Percentiles rank a stretch among this genome's conserved stretches.
Evolutionary conservation across 73 alveolate species (phyloP).

Genomic region (Tetrahymena thermophila): DNA sequence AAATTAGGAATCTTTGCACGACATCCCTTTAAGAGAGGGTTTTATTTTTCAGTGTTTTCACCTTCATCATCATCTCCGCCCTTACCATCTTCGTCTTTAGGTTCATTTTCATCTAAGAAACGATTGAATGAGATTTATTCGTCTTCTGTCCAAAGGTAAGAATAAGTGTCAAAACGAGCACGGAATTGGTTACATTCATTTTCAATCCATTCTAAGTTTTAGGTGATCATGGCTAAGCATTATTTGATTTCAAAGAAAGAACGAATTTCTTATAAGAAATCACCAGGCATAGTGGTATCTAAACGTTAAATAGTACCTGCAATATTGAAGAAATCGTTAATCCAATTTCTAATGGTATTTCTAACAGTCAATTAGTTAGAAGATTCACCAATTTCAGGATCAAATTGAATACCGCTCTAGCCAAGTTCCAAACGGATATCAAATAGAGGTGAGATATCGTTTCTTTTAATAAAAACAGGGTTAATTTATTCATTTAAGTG

Average conservation of each 20-base stretch:
- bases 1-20: slow-evolving; percentile 83
- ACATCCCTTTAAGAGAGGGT: slow-evolving; percentile 83
- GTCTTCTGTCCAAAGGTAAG: slow-evolving; percentile 95
- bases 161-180: slow-evolving; percentile 70
- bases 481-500: slow-evolving; percentile 62
- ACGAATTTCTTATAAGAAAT: slow-evolving; percentile 92
- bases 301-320: slow-evolving; percentile 86
- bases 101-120: slow-evolving; percentile 78
- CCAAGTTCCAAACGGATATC: slow-evolving; percentile 73
- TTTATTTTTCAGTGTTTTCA: slow-evolving; percentile 71
- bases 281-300: slow-evolving; percentile 87
- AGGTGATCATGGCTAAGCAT: slow-evolving; percentile 45
- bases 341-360: slow-evolving; percentile 85
- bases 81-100: slow-evolving; percentile 56
- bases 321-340: slow-evolving; percentile 81
- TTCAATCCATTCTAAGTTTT: slow-evolving; percentile 65
- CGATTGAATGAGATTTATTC: slow-evolving; percentile 80
- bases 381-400: slow-evolving; percentile 76
- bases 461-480: slow-evolving; percentile 54
- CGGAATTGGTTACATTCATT: slow-evolving; percentile 73
- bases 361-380: slow-evolving; percentile 77
- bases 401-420: slow-evolving; percentile 50
- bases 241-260: slow-evolving; percentile 82
- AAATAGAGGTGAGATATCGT: slow-evolving; percentile 71
- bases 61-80: slow-evolving; percentile 83